phyloP scores from a whole-genome alignment of 2,329 filamentous ascomycete species.

The Trichoderma hamatum region DNA sequence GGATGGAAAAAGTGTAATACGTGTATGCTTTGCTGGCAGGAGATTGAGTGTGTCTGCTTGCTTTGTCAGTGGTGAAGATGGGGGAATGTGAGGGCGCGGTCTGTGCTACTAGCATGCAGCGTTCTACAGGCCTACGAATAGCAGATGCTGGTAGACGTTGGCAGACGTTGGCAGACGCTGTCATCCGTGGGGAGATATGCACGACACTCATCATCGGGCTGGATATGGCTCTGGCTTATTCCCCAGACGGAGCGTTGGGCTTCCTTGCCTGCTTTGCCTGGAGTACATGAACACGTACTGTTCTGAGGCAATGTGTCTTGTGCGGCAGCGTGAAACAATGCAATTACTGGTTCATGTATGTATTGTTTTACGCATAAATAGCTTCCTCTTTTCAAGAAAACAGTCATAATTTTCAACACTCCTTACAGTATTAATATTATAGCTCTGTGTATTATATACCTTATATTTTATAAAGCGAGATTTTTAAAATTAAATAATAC shows the following conservation, averaged over 20 bases:
- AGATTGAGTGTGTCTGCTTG: background rate
- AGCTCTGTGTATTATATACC: too few relatives aligned
- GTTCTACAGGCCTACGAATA: background rate
- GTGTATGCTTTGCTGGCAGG: constrained; percentile 25
- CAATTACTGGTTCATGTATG: too few relatives aligned
- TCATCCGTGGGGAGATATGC: constrained; percentile 8
- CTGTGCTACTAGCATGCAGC: background rate
- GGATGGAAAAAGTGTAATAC: background rate
- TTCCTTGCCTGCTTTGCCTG: background rate
- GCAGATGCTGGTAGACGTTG: background rate
- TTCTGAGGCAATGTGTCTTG: background rate
- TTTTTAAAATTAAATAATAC: too few relatives aligned
- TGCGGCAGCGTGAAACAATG: background rate
- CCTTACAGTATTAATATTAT: too few relatives aligned
- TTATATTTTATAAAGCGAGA: too few relatives aligned
- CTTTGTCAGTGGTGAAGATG: background rate
- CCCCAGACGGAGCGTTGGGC: background rate
- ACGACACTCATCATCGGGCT: constrained; percentile 2
- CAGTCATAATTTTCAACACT: too few relatives aligned
- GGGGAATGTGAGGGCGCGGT: background rate
- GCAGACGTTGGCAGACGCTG: constrained; percentile 4
- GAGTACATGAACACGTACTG: background rate
- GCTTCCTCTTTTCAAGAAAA: too few relatives aligned
- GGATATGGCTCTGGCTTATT: background rate
- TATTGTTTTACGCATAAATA: too few relatives aligned